phyloP scores from a whole-genome alignment of 148 eudicot species.

The Arctostaphylos glauca region DNA sequence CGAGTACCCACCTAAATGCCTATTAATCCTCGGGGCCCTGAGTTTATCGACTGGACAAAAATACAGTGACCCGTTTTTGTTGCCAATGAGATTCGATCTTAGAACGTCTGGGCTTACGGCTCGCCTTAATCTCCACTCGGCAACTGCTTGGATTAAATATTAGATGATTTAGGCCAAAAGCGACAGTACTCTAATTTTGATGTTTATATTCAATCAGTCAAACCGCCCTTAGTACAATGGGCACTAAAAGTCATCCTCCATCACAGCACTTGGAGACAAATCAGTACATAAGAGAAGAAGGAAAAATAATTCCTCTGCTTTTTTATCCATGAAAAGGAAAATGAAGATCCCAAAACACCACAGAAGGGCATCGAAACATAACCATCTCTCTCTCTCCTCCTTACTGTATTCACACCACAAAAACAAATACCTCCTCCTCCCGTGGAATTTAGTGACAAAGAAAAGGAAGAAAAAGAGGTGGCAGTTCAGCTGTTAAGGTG shows the following conservation, averaged over 20 bases:
- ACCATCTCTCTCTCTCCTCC: background rate
- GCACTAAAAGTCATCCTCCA: background rate
- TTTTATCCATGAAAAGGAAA: background rate
- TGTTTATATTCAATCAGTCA: no score
- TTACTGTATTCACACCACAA: slow-evolving; percentile 11
- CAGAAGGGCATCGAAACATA: background rate
- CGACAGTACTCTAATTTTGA: no score
- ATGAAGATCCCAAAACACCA: background rate
- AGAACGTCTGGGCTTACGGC: no score
- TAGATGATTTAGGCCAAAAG: no score
- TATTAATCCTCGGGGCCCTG: no score
- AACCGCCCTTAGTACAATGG: no score
- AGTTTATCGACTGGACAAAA: no score
- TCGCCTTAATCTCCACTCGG: no score
- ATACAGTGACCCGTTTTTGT: no score
- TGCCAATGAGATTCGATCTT: no score
- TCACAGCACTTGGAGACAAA: background rate
- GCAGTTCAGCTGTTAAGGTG: slow-evolving; percentile 18
- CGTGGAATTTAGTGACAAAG: slow-evolving; percentile 9
- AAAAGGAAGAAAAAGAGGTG: slow-evolving; percentile 14
- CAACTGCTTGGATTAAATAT: no score
- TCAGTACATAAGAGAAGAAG: background rate
- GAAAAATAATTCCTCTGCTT: background rate
- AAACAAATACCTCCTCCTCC: background rate
- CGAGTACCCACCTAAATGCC: no score